These are phyloP conservation scores for Colletotrichum liriopes DNA, from an alignment of 2,329 filamentous ascomycete genomes.

Conservation along the genomic window DNA sequence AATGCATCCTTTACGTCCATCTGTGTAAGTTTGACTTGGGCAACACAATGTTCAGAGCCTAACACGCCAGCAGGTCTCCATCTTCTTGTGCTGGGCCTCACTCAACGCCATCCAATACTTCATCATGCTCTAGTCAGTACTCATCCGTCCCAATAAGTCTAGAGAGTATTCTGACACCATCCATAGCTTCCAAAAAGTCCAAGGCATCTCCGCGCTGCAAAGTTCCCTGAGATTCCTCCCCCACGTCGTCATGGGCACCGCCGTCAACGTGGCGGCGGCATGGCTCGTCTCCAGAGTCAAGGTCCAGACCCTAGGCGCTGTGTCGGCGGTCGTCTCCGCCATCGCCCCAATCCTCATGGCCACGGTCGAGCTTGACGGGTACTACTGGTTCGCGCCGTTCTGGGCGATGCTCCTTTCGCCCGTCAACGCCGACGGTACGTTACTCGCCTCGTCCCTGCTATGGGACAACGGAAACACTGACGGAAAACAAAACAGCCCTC, in stretches of 20 bases:
- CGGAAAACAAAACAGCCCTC: constrained; percentile 54
- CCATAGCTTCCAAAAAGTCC: constrained; percentile 63
- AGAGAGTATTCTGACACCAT: constrained; percentile 42
- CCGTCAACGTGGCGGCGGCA: constrained; percentile 60
- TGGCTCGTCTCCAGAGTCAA: constrained; percentile 57
- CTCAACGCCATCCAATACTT: constrained; percentile 66
- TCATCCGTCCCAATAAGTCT: neutral
- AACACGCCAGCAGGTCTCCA: constrained; percentile 50
- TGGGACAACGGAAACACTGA: neutral
- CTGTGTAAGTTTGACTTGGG: constrained; percentile 52
- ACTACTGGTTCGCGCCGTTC: constrained; percentile 65
- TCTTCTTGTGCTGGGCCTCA: constrained; percentile 63
- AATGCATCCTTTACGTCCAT: constrained; percentile 69
- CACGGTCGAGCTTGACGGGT: constrained; percentile 60
- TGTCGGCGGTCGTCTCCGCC: constrained; percentile 61
- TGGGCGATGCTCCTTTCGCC: constrained; percentile 63
- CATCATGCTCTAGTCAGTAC: constrained; percentile 61
- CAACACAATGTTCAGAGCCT: neutral
- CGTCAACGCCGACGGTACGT: constrained; percentile 58
- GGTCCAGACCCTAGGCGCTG: constrained; percentile 56
- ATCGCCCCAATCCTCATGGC: constrained; percentile 70
- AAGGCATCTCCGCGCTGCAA: constrained; percentile 61
- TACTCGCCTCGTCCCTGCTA: too few species aligned
- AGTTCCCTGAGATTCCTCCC: constrained; percentile 66
- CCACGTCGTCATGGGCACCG: constrained; percentile 59